Evolutionary conservation across 2,329 filamentous ascomycete genomes (phyloP), one percentile per base, ranked within the genome.

Genomic region (Pseudogymnoascus verrucosus): DNA sequence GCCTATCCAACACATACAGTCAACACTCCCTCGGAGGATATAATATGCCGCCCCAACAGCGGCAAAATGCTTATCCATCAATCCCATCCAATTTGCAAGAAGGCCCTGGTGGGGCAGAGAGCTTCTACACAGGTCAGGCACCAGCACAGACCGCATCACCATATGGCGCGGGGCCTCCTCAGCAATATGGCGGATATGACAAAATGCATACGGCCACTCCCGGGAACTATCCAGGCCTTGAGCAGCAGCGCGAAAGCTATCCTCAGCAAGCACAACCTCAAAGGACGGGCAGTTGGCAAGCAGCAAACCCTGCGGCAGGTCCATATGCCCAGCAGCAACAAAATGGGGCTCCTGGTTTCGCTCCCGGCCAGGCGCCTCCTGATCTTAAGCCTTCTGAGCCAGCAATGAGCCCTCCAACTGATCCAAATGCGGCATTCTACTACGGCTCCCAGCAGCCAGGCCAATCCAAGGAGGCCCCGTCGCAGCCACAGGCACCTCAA

Each of bases 1-100:
- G 95, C 40, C 81, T 99, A 26, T 96, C 92, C 7, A 96, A 89
- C 74, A 93, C 95, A 1, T 98, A 98, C 74, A 89, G 87, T 67
- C 91, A 96, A 71, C 89, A 93, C 70, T 87, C 77, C 47, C 78
- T 91, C 19, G 83, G 87, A 10, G 83, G 84, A 2, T 91, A 91
- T 68, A 82, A 78, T 65, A 74, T 85, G 10, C 81, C 84, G 16
- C 68, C 72, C 23, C 77, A 79, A 37, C 75, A 78, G 11, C 79
- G 79, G 36, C 83, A 80, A 19, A 80, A 81, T 62, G 82, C 89
- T 12, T 96, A 96, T 73, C 89, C 91, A 8, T 84, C 85, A 3
- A 82, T 96, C 63, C 80, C 86, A 23, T 76, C 84, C 6, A 81
- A 81, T 65, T 75, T 79, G 10, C 75, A 82, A 11, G 76, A 71